phyloP scores from a whole-genome alignment of 371 early-diverging fungal species.

The Saksenaea oblongispora region DNA sequence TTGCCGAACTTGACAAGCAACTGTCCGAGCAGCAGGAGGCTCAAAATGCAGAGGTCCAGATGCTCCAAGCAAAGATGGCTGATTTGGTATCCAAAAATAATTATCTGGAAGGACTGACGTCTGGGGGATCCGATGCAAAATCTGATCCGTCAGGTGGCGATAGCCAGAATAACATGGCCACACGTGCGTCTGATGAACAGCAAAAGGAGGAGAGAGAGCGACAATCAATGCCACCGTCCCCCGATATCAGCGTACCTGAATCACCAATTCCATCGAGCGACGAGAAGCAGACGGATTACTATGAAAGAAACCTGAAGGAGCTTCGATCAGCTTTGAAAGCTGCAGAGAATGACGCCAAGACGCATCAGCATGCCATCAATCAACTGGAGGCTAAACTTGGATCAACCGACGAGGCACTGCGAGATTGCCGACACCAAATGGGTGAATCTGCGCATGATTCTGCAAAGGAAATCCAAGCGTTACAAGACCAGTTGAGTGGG shows the following conservation, averaged over 20 bases:
- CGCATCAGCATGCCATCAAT: slow-evolving; percentile 16
- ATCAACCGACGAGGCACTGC: slow-evolving; percentile 18
- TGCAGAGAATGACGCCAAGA: slow-evolving; percentile 19
- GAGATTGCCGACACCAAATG: slow-evolving; percentile 3
- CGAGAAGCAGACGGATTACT: slow-evolving; percentile 3
- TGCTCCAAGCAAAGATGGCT: slow-evolving; percentile 7
- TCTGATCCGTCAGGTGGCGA: not conserved
- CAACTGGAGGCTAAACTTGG: slow-evolving; percentile 19
- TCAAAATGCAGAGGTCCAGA: slow-evolving; percentile 4
- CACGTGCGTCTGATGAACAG: not conserved
- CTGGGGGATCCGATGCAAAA: not conserved
- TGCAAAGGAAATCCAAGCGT: slow-evolving; percentile 4
- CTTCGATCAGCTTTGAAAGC: slow-evolving; percentile 10
- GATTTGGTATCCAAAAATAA: not conserved
- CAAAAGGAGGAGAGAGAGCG: not conserved
- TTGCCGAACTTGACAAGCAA: slow-evolving; percentile 21
- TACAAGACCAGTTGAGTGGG: slow-evolving; percentile 7
- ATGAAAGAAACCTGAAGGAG: slow-evolving; percentile 12
- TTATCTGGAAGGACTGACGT: not conserved
- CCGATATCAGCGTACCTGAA: not conserved
- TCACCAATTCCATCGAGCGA: not conserved
- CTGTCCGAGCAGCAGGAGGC: slow-evolving; percentile 26
- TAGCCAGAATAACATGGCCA: not conserved
- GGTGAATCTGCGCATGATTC: not conserved
- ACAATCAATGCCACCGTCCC: not conserved